Base-by-base conservation (phyloP, 441 rosid species). In the Populus hybrid region DNA sequence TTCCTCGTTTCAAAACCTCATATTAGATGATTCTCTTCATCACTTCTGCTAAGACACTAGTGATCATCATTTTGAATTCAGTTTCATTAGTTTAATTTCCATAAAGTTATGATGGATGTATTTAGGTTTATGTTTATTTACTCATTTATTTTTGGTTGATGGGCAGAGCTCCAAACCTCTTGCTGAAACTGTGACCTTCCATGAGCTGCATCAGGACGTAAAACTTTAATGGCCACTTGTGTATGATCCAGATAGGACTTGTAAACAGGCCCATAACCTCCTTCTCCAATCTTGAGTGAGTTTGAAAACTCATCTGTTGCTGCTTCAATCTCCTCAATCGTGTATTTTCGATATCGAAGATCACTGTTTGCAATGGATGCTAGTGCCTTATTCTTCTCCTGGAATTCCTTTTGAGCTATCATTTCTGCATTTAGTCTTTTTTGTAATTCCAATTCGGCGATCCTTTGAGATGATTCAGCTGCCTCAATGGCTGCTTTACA, bases 181-280 rank as follows among this genome's bases (percentile, higher is more conserved):
- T 87, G 92, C 50, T 92, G 91, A 78, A 95, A 95, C 74, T 93
- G 98, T 9, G 94, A 78, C 76, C 87, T 83, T 26, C 98, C 99
- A 84, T 93, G 98, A 76, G 88, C 88, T 0, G 97, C 98, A 53
- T 93, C 99, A 34, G 96, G 90, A 30, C 93, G 87, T 35, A 95
- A 85, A 69, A 92, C 97, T 88, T 92, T 95, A 42, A 93, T 75
- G 10, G 99, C 97, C 32, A 92, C 97, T 1, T 88, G 84, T 4
- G 99, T 95, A 67, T 88, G 93, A 80, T 93, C 92, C 73, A 95
- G 81, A 38, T 77, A 68, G 64, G 91, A 82, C 77, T 75, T 86
- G 86, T 84, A 95, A 26, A 93, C 99, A 30, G 99, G 97, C 18
- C 97, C 97, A 72, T 93, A 93, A 46, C 99, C 99, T 63, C 99